A percentile compares a stretch with the other conserved stretches of the same genome.
Conservation (phyloP, 768 basidiomycete genomes). For the Tylopilus vinaceipallidus region DNA sequence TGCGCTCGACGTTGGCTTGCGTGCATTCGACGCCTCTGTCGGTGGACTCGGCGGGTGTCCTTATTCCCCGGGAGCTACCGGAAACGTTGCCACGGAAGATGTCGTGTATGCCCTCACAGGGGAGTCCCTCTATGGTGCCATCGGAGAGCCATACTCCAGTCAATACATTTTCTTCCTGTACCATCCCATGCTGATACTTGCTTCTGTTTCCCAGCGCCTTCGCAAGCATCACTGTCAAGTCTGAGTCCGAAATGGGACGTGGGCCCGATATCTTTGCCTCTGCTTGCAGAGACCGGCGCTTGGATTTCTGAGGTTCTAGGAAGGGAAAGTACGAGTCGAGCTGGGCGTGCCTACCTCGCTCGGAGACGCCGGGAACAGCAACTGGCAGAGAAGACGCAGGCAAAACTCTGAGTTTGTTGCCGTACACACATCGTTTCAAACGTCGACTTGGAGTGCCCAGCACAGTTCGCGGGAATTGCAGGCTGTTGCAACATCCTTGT, state of each 20-base stretch:
- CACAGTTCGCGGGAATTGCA: too few species aligned
- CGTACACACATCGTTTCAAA: not conserved
- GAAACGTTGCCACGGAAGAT: conserved; percentile 93
- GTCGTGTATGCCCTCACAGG: conserved; percentile 78
- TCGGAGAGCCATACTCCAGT: conserved; percentile 34
- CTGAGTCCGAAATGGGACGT: conserved; percentile 26
- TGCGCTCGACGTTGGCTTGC: conserved; percentile 70
- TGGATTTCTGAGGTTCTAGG: conserved; percentile 78
- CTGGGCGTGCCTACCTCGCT: conserved; percentile 68
- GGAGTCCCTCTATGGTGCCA: conserved; percentile 54
- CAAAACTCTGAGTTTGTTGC: conserved; percentile 6
- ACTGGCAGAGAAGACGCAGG: conserved; percentile 13
- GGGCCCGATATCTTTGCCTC: conserved; percentile 55
- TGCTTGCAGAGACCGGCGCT: conserved; percentile 71
- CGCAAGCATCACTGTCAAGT: not conserved
- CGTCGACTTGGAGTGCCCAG: not conserved
- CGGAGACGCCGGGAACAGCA: conserved; percentile 38
- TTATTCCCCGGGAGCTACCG: conserved; percentile 93
- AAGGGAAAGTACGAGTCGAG: conserved; percentile 70
- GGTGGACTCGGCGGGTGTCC: conserved; percentile 95
- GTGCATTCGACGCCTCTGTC: conserved; percentile 80
- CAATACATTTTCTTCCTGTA: not conserved
- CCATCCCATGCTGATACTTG: not conserved
- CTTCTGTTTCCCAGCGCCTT: not conserved
- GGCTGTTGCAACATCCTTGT: too few species aligned